Percentiles rank a stretch among this genome's conserved stretches.
These are phyloP conservation scores for Fistulinella cinereoalba DNA, from an alignment of 1,284 basidiomycete species.

Conservation along the genomic window DNA sequence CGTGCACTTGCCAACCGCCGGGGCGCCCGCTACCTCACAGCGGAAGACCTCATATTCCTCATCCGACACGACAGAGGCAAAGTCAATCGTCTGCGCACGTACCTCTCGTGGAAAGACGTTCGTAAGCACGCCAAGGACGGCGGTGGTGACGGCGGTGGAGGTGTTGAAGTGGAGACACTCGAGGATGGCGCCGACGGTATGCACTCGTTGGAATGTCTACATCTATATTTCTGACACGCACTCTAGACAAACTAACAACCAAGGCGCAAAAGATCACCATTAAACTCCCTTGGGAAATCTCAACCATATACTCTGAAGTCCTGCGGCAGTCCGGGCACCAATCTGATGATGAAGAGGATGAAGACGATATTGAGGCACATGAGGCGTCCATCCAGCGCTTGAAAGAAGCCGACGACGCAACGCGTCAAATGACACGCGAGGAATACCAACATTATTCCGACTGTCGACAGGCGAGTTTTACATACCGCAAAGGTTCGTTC, in stretches of 20 bases:
- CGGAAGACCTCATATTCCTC: constrained; percentile 95
- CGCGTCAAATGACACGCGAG: constrained; percentile 93
- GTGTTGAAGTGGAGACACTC: constrained; percentile 74
- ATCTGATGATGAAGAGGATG: constrained; percentile 91
- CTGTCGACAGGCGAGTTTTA: constrained; percentile 95
- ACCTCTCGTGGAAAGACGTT: constrained; percentile 98
- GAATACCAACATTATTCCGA: constrained; percentile 98
- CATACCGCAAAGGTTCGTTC: constrained; percentile 89
- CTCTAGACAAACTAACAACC: constrained; percentile 72
- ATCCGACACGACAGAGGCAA: constrained; percentile 94
- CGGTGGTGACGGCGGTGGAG: constrained; percentile 73
- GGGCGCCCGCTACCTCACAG: constrained; percentile 80
- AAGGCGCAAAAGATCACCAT: constrained; percentile 94
- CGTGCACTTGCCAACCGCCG: constrained; percentile 80
- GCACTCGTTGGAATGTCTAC: constrained; percentile 10
- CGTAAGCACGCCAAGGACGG: constrained; percentile 93
- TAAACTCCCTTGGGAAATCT: constrained; percentile 95
- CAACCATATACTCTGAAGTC: constrained; percentile 87
- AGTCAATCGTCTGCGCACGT: constrained; percentile 89
- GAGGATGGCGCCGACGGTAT: constrained; percentile 77
- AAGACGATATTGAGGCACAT: constrained; percentile 95
- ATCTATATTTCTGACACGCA: not conserved
- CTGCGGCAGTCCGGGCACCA: constrained; percentile 68
- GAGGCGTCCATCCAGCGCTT: constrained; percentile 88
- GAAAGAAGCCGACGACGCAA: constrained; percentile 94